Percentiles rank a stretch among this genome's conserved stretches.
Conservation (phyloP, 2,329 filamentous ascomycete species). For the Diaporthe citri region DNA sequence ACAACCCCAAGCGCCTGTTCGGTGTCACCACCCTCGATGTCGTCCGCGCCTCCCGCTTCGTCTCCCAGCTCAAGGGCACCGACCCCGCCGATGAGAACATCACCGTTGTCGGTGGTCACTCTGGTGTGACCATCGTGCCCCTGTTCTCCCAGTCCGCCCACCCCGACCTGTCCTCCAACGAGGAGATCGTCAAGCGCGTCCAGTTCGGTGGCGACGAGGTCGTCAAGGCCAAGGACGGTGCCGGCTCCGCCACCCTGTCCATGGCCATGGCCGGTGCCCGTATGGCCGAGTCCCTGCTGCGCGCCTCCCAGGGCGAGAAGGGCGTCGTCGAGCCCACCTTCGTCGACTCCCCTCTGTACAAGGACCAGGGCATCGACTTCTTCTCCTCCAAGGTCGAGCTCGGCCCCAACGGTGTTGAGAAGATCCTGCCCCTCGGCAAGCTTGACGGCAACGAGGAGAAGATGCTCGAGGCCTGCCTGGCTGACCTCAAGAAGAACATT, state of each 20-base stretch:
- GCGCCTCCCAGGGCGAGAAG: conserved; percentile 92
- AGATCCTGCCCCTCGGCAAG: conserved; percentile 90
- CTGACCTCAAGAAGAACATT: conserved; percentile 94
- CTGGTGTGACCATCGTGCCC: conserved; percentile 97
- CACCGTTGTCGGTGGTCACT: conserved; percentile 97
- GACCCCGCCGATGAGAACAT: conserved; percentile 95
- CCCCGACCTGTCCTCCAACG: conserved; percentile 83
- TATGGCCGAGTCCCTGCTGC: conserved; percentile 91
- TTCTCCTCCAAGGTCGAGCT: conserved; percentile 97
- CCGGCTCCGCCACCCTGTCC: conserved; percentile 95
- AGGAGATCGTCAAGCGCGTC: conserved; percentile 89
- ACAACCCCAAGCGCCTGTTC: conserved; percentile 99
- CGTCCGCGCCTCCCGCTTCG: conserved; percentile 97
- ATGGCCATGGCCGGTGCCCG: conserved; percentile 96
- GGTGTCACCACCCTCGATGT: conserved; percentile 99
- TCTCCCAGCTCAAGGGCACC: conserved; percentile 91
- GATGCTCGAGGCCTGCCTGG: conserved; percentile 87
- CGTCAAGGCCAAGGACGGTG: conserved; percentile 98
- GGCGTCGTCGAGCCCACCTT: conserved; percentile 96
- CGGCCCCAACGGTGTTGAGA: conserved; percentile 94
- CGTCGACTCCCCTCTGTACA: conserved; percentile 96
- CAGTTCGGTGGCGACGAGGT: conserved; percentile 99
- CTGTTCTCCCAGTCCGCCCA: conserved; percentile 95
- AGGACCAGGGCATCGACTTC: conserved; percentile 98
- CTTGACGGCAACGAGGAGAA: conserved; percentile 88